phyloP scores from a whole-genome alignment of 208 protist species.

The Acanthamoeba triangularis region DNA sequence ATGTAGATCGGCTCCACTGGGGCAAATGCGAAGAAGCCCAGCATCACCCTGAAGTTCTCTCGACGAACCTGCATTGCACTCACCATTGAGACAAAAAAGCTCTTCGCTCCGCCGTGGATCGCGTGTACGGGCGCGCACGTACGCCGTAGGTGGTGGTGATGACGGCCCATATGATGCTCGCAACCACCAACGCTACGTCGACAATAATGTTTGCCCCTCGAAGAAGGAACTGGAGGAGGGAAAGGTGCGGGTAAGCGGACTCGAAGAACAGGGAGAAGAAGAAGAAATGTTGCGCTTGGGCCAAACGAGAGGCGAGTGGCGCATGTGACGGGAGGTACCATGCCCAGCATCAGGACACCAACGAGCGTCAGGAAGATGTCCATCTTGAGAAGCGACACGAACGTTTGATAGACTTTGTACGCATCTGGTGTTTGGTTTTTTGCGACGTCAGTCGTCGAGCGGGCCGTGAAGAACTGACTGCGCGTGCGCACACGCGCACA shows the following conservation, averaged over 20 bases:
- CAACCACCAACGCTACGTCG: neutral
- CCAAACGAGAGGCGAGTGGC: neutral
- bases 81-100: neutral
- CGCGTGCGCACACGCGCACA: neutral
- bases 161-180: conserved; percentile 1
- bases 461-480: no score
- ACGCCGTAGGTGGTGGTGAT: neutral
- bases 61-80: neutral
- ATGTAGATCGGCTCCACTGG: conserved; percentile 30
- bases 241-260: neutral
- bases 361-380: conserved; percentile 16
- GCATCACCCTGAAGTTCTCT: conserved; percentile 46
- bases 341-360: conserved; percentile 29
- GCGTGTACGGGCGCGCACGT: neutral
- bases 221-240: neutral
- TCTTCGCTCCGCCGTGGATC: no score
- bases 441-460: neutral
- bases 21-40: neutral
- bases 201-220: neutral
- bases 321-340: neutral
- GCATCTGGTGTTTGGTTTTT: neutral
- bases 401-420: conserved; percentile 1
- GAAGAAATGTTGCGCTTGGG: neutral
- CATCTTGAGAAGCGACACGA: conserved; percentile 25
- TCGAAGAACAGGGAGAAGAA: neutral